These are phyloP conservation scores for Neoscytalidium dimidiatum DNA, from an alignment of 2,329 filamentous ascomycete species.

Conservation along the genomic window DNA sequence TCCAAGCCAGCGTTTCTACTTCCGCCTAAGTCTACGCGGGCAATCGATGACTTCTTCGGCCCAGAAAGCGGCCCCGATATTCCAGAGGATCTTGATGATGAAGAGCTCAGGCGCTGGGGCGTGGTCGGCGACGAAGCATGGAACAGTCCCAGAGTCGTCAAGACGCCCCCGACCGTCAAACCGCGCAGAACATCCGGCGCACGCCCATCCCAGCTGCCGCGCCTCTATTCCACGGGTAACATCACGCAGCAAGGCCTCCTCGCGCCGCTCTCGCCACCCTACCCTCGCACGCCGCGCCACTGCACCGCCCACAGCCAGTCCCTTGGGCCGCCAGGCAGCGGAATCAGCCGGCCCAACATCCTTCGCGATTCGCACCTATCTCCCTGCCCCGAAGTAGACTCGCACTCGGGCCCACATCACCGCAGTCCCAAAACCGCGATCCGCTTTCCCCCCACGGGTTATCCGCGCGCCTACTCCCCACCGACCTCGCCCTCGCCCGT, in stretches of 20 bases:
- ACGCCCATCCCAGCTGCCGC: neutral
- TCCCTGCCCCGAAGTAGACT: neutral
- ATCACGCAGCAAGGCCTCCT: neutral
- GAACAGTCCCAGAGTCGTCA: neutral
- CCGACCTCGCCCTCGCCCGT: neutral
- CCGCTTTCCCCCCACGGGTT: neutral
- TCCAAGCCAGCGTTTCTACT: neutral
- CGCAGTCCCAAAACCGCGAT: neutral
- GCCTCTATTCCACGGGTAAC: neutral
- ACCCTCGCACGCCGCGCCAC: neutral
- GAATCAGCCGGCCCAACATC: neutral
- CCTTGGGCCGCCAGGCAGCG: neutral
- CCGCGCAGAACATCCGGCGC: neutral
- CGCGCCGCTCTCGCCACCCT: neutral
- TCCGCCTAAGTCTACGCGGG: neutral
- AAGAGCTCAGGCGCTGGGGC: neutral
- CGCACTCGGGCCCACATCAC: no score
- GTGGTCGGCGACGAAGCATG: neutral
- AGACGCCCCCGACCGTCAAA: neutral
- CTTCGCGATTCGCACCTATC: slow-evolving; percentile 2
- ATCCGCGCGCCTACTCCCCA: neutral
- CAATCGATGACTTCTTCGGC: neutral
- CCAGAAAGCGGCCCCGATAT: neutral
- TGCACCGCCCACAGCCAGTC: neutral
- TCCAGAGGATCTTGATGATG: neutral